These are phyloP conservation scores for Thinopyrum elongatum DNA, from an alignment of 176 grass and related monocot genomes.

Conservation along the genomic window DNA sequence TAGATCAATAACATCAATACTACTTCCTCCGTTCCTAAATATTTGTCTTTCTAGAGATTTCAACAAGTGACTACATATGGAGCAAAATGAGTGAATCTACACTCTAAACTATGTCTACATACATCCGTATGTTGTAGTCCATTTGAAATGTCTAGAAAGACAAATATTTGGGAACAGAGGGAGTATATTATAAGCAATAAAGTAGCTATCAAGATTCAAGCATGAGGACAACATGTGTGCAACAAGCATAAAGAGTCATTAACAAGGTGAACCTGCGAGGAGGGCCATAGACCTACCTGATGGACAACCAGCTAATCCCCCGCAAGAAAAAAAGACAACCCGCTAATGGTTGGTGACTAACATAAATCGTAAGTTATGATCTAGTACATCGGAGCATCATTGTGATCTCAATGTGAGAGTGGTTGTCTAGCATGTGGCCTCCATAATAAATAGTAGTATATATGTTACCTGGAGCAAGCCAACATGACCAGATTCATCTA, in stretches of 20 bases:
- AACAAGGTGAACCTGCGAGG: no score
- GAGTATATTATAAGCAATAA: not conserved
- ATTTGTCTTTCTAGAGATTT: no score
- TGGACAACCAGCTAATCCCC: not conserved
- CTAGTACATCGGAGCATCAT: not conserved
- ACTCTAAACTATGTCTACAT: no score
- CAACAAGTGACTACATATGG: no score
- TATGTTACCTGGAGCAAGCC: not conserved
- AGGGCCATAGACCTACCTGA: no score
- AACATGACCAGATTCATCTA: not conserved
- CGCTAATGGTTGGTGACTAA: not conserved
- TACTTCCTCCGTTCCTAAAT: no score
- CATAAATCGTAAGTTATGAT: not conserved
- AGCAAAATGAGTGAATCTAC: no score
- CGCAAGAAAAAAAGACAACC: not conserved
- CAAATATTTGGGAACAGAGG: no score
- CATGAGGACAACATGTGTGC: slow-evolving; percentile 96
- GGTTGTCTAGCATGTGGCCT: not conserved
- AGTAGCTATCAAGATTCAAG: slow-evolving; percentile 53
- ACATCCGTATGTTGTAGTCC: no score
- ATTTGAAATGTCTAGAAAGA: no score
- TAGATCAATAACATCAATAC: not conserved
- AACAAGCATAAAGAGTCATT: slow-evolving; percentile 81
- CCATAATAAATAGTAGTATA: not conserved
- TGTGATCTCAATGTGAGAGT: not conserved